Percentiles rank a stretch among this genome's conserved stretches.
Evolutionary conservation across 2,329 filamentous ascomycete genomes (phyloP).

Genomic region (Leptodontidium sp.): DNA sequence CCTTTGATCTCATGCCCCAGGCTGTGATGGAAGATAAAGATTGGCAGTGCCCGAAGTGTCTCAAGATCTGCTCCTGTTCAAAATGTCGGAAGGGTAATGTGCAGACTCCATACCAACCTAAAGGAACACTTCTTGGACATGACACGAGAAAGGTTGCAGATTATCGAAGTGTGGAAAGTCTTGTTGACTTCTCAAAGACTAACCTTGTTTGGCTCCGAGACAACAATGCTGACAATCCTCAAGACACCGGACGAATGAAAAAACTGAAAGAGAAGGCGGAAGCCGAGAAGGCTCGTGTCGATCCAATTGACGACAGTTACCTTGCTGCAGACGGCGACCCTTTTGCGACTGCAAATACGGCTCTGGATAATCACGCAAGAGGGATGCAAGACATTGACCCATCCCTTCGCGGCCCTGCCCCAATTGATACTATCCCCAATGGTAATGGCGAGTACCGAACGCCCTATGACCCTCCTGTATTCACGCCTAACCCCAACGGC

Average conservation of each 20-base stretch:
- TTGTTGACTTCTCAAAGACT: constrained; percentile 90
- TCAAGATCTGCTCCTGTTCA: constrained; percentile 86
- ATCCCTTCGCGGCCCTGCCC: constrained; percentile 35
- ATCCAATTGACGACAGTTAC: constrained; percentile 38
- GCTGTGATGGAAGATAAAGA: constrained; percentile 79
- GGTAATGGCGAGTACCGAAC: constrained; percentile 25
- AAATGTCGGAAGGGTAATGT: constrained; percentile 71
- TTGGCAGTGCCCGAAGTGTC: constrained; percentile 91
- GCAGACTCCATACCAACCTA: constrained; percentile 84
- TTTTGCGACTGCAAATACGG: constrained; percentile 24
- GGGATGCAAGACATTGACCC: constrained; percentile 44
- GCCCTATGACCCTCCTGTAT: constrained; percentile 22
- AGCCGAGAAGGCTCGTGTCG: constrained; percentile 43
- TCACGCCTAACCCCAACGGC: constrained; percentile 19
- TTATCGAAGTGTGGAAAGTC: constrained; percentile 84
- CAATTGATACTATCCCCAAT: constrained; percentile 8
- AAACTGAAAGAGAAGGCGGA: constrained; percentile 47
- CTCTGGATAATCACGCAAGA: constrained; percentile 21
- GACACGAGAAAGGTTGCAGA: constrained; percentile 92
- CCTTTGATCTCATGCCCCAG: constrained; percentile 89
- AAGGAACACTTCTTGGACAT: constrained; percentile 86
- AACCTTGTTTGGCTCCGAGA: constrained; percentile 85
- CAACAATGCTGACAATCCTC: constrained; percentile 56
- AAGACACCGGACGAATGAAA: constrained; percentile 50
- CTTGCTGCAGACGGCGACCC: constrained; percentile 30